These are phyloP conservation scores for Taiozyma sp. DNA, from an alignment of 1,139 yeast species.

Conservation along the genomic window DNA sequence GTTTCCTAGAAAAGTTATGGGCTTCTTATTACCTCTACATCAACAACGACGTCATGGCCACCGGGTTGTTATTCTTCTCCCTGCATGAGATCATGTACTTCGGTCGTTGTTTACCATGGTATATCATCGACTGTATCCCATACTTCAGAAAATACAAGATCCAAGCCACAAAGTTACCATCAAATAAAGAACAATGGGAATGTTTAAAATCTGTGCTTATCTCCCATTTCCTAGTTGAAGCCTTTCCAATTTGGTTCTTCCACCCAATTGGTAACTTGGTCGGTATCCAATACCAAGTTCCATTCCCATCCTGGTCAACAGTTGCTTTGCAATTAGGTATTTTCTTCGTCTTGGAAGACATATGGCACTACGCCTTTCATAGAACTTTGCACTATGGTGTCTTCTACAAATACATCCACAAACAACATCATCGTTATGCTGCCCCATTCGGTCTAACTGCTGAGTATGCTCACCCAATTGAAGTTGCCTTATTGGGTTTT, in stretches of 20 bases:
- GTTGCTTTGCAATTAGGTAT: constrained; percentile 60
- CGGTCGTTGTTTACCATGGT: constrained; percentile 84
- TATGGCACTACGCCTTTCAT: constrained; percentile 97
- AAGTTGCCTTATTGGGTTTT: constrained; percentile 82
- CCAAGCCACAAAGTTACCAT: constrained; percentile 74
- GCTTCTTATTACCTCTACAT: constrained; percentile 71
- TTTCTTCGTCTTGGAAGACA: constrained; percentile 82
- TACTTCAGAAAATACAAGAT: constrained; percentile 74
- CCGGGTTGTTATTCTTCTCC: constrained; percentile 70
- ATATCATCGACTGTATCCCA: constrained; percentile 68
- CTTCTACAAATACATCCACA: constrained; percentile 86
- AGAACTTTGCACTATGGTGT: constrained; percentile 80
- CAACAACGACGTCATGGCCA: constrained; percentile 74
- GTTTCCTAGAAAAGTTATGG: constrained; percentile 60
- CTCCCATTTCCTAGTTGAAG: constrained; percentile 87
- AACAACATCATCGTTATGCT: constrained; percentile 94
- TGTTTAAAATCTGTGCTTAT: constrained; percentile 79
- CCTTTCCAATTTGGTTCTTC: constrained; percentile 93
- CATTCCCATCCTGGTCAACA: constrained; percentile 64
- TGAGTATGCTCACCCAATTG: constrained; percentile 94
- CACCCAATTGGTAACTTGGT: constrained; percentile 79
- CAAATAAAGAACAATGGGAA: constrained; percentile 82
- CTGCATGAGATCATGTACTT: constrained; percentile 80
- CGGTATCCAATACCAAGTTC: constrained; percentile 72
- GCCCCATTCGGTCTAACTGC: constrained; percentile 97